Evolutionary conservation across 495 filamentous ascomycete genomes (phyloP), one percentile per base, ranked within the genome.

Genomic region (Glutinoglossum americanum): DNA sequence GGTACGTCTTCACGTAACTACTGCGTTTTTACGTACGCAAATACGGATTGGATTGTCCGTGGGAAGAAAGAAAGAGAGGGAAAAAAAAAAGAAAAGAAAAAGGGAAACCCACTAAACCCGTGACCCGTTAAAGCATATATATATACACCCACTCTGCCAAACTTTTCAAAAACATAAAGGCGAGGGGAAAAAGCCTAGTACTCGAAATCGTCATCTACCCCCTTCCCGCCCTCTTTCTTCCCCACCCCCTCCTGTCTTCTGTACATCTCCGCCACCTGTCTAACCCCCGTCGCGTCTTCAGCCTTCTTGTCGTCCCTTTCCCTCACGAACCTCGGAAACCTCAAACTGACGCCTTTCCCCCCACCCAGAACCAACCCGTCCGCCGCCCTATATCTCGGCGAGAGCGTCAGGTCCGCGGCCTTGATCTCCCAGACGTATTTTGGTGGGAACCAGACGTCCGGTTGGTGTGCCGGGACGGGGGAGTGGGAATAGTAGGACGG

Each of bases 391-490:
- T 98, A 98, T 30, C 89, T 75, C 41, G 92, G 92, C 60, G 83
- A 89, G 5, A 98, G 76, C 3, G 89, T 96, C 63, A 98, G 68
- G 75, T 97, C 92, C 1, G 92, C 92, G 13, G 90, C 88, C 70
- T 90, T 96, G 60, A 97, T 89, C 69, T 98, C 92, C 92, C 92
- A 98, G 1, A 98, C 93, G 48, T 85, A 78, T 28, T 80, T 80
- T 3, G 90, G 87, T 70, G 97, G 92, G 66, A 98, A 93, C 92
- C 92, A 98, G 33, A 98, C 90, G 66, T 98, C 93, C 0, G 92
- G 92, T 68, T 97, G 92, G 63, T 94, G 84, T 64, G 93, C 89
- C 32, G 82, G 81, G 26, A 84, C 85, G 0, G 72, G 74, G 6
- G 82, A 85, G 65, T 98, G 93, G 1, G 79, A 72, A 67, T 96